These are phyloP conservation scores for Datura wrightii DNA, from an alignment of 257 asterid species.

Conservation along the genomic window DNA sequence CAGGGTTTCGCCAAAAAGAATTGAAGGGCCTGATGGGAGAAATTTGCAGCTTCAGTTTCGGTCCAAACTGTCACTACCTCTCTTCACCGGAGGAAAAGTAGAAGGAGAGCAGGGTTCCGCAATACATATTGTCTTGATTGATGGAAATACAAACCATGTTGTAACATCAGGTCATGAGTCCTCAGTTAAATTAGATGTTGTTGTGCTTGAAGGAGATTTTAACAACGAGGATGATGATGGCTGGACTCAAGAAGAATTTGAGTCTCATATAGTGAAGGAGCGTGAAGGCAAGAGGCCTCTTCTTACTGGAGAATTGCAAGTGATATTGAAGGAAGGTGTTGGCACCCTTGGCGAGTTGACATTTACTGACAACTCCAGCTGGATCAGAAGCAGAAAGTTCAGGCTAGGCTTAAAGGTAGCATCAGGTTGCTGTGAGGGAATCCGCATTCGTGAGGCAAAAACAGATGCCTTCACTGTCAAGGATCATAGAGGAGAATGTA, in stretches of 20 bases:
- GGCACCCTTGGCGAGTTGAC: slow-evolving; percentile 87
- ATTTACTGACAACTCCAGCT: slow-evolving; percentile 96
- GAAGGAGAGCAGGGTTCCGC: slow-evolving; percentile 91
- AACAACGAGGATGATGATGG: slow-evolving; percentile 84
- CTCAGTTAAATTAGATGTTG: slow-evolving; percentile 67
- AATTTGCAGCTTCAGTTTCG: slow-evolving; percentile 80
- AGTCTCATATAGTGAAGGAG: slow-evolving; percentile 83
- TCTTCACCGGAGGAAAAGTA: slow-evolving; percentile 90
- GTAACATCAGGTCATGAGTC: slow-evolving; percentile 86
- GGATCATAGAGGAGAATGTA: slow-evolving; percentile 99
- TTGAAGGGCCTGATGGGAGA: slow-evolving; percentile 84
- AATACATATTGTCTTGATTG: slow-evolving; percentile 76
- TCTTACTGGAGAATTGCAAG: slow-evolving; percentile 82
- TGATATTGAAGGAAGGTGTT: slow-evolving; percentile 81
- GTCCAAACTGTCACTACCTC: slow-evolving; percentile 85
- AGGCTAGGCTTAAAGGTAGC: slow-evolving; percentile 85
- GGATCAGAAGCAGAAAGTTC: slow-evolving; percentile 96
- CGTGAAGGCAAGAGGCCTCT: slow-evolving; percentile 98
- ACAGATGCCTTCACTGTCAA: slow-evolving; percentile 94
- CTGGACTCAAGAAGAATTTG: slow-evolving; percentile 84
- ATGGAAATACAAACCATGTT: slow-evolving; percentile 66
- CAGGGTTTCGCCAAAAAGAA: slow-evolving; percentile 91
- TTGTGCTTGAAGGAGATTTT: slow-evolving; percentile 94
- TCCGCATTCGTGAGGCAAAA: slow-evolving; percentile 87
- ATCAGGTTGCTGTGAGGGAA: slow-evolving; percentile 63